A percentile compares a stretch with the other conserved stretches of the same genome.
These are phyloP conservation scores for Neoboletus magnificus DNA, from an alignment of 768 basidiomycete genomes.

Conservation along the genomic window DNA sequence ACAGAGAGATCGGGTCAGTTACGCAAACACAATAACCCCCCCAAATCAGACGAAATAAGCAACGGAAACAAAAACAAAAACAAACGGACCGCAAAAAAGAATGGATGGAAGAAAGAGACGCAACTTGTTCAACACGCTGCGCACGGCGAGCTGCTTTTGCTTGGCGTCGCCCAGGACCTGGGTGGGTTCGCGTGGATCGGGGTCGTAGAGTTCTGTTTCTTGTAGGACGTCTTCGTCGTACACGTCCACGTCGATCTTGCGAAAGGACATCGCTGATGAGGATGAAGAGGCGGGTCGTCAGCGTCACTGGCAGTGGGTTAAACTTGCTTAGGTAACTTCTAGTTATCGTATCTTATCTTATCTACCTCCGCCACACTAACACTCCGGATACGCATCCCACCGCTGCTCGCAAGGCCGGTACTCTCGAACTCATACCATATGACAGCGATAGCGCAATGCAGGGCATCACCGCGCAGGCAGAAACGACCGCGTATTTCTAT, in stretches of 20 bases:
- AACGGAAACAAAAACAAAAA: not conserved
- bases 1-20: not conserved
- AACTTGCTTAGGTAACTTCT: constrained; percentile 7
- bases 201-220: constrained; percentile 81
- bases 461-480: too few species aligned
- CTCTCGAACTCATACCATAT: too few species aligned
- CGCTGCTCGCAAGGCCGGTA: too few species aligned
- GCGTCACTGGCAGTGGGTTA: too few species aligned
- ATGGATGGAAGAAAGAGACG: constrained; percentile 20
- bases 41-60: not conserved
- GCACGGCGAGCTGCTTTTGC: constrained; percentile 66
- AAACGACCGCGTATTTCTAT: too few species aligned
- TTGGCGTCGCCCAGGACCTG: constrained; percentile 76
- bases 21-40: not conserved
- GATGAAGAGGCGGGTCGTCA: not conserved
- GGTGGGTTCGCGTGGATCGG: constrained; percentile 76
- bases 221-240: constrained; percentile 90
- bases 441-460: too few species aligned
- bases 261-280: constrained; percentile 55
- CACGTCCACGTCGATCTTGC: constrained; percentile 92
- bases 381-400: too few species aligned
- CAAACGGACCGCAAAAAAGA: not conserved
- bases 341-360: not conserved
- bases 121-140: constrained; percentile 71
- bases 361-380: too few species aligned